Evolutionary conservation across 768 basidiomycete species (phyloP).

Genomic region (Pholiota microspora): DNA sequence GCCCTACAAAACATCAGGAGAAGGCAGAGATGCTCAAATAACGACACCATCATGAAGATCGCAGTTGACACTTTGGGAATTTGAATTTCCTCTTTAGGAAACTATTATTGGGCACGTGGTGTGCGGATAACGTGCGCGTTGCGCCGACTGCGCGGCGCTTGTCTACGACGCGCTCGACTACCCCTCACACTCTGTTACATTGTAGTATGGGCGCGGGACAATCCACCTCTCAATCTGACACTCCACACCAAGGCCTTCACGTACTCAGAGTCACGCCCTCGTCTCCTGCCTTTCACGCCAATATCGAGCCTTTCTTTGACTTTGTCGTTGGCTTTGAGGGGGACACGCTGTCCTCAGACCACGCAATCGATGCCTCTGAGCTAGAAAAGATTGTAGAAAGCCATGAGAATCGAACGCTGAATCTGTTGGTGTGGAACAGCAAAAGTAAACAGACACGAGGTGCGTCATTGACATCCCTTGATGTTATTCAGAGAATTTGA

Average conservation of each 20-base stretch:
- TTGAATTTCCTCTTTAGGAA: too few species aligned
- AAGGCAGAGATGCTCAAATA: too few species aligned
- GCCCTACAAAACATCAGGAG: too few species aligned
- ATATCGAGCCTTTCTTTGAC: constrained; percentile 93
- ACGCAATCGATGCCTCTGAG: constrained; percentile 62
- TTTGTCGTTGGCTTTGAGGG: constrained; percentile 93
- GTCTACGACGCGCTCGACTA: too few species aligned
- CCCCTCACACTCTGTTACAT: too few species aligned
- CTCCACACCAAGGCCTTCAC: constrained; percentile 68
- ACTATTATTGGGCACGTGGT: too few species aligned
- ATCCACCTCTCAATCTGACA: constrained; percentile 53
- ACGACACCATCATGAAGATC: too few species aligned
- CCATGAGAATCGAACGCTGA: constrained; percentile 69
- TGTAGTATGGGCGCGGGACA: constrained; percentile 86
- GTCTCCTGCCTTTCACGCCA: constrained; percentile 84
- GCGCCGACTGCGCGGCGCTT: too few species aligned
- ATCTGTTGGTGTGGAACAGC: constrained; percentile 81
- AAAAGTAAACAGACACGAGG: constrained; percentile 74
- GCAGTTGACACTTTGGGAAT: too few species aligned
- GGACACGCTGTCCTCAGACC: constrained; percentile 48
- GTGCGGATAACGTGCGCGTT: too few species aligned
- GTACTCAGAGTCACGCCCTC: constrained; percentile 86
- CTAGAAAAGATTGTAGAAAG: constrained; percentile 81
- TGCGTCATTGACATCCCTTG: constrained; percentile 22
- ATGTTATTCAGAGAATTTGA: not conserved